Conservation (phyloP, 345 rosid species). For the Syzygium oleosum region DNA sequence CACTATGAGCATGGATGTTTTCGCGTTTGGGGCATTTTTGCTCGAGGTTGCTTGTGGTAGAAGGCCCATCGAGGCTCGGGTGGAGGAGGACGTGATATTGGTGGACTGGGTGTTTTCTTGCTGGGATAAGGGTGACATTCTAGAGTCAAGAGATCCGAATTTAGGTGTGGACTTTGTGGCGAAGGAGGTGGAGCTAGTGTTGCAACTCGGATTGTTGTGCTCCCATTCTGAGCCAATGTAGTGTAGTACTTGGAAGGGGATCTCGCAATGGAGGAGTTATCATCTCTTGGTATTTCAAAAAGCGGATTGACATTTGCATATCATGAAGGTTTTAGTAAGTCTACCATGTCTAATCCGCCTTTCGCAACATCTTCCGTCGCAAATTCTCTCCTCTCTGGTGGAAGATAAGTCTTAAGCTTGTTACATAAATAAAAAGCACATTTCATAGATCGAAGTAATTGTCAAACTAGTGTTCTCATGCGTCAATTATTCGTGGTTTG, state of each 20-base stretch:
- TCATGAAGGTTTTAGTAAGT: neutral
- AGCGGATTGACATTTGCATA: neutral
- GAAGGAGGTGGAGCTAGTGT: slow-evolving; percentile 41
- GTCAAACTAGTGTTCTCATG: neutral
- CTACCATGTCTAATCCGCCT: neutral
- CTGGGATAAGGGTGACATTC: neutral
- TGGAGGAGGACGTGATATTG: neutral
- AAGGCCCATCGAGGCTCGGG: neutral
- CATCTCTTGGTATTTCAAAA: neutral
- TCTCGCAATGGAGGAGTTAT: slow-evolving; percentile 22
- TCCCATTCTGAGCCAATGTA: slow-evolving; percentile 36
- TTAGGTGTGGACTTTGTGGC: slow-evolving; percentile 21
- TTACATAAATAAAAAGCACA: neutral
- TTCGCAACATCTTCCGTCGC: neutral
- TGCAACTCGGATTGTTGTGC: slow-evolving; percentile 55
- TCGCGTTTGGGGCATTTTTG: neutral
- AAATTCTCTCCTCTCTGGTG: neutral
- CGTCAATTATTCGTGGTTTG: neutral
- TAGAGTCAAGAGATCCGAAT: neutral
- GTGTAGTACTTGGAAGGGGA: slow-evolving; percentile 38
- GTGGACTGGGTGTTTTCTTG: neutral
- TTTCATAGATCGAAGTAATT: neutral
- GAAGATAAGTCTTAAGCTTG: neutral
- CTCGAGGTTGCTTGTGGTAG: neutral
- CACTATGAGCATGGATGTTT: neutral